phyloP scores from a whole-genome alignment of 75 land plant genomes.

The Pinus tabuliformis region DNA sequence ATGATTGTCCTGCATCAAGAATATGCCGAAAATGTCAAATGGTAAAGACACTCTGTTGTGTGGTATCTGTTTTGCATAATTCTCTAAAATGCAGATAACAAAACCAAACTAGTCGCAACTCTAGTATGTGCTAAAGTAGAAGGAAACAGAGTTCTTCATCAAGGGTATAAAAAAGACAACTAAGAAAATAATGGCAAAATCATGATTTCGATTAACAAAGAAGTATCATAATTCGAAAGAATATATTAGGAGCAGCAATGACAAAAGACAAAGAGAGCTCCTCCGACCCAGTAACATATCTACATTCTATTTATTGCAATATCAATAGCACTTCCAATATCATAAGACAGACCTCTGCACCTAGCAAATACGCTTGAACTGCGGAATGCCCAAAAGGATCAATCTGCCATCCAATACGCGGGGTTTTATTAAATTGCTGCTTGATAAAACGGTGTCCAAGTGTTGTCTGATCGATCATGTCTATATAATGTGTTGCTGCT shows the following conservation, averaged over 20 bases:
- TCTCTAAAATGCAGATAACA: not conserved
- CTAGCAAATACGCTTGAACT: constrained; percentile 78
- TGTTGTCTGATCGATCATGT: constrained; percentile 83
- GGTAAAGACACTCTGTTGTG: not conserved
- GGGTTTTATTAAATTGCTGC: constrained; percentile 51
- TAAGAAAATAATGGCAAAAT: not conserved
- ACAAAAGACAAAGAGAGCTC: not conserved
- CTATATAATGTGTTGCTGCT: constrained; percentile 73
- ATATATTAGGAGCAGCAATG: not conserved
- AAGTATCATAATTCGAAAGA: not conserved
- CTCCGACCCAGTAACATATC: not conserved
- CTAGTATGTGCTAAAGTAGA: not conserved
- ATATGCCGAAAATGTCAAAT: not conserved
- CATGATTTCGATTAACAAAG: not conserved
- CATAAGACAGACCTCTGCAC: constrained; percentile 54
- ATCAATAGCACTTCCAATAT: not conserved
- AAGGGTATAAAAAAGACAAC: not conserved
- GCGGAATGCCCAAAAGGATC: constrained; percentile 93
- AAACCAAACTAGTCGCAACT: not conserved
- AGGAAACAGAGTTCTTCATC: not conserved
- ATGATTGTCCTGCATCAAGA: not conserved
- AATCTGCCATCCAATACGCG: constrained; percentile 88
- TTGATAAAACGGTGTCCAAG: constrained; percentile 75
- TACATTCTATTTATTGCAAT: too few relatives aligned
- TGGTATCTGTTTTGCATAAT: not conserved